Evolutionary conservation across 164 flowering plant genomes (phyloP).

Genomic region (Vitis riparia): DNA sequence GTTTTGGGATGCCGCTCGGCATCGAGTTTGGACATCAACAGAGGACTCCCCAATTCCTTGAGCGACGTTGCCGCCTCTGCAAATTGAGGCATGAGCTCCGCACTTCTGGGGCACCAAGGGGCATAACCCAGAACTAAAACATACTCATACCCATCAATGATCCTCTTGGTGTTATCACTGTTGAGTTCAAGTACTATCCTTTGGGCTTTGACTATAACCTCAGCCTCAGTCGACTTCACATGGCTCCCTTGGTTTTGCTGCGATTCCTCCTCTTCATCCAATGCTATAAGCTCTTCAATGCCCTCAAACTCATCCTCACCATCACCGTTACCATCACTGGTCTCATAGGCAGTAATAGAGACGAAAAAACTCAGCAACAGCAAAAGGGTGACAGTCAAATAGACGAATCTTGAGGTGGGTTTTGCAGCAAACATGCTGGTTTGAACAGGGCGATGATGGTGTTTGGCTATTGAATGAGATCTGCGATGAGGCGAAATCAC

Average conservation of each 20-base stretch:
- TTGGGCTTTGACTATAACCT: conserved; percentile 66
- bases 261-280: conserved; percentile 57
- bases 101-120: conserved; percentile 90
- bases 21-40: conserved; percentile 83
- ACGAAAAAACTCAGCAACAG: conserved; percentile 31
- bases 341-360: conserved; percentile 21
- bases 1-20: conserved; percentile 75
- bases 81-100: conserved; percentile 89
- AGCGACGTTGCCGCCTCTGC: conserved; percentile 79
- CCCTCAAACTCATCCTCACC: conserved; percentile 50
- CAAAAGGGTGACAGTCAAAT: conserved; percentile 32
- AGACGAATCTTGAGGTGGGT: conserved; percentile 44
- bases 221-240: conserved; percentile 51
- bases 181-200: conserved; percentile 72
- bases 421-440: conserved; percentile 27
- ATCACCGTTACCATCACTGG: conserved; percentile 25
- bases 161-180: conserved; percentile 49
- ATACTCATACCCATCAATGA: conserved; percentile 63
- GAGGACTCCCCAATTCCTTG: conserved; percentile 56
- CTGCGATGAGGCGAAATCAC: no score
- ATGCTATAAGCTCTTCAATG: conserved; percentile 63
- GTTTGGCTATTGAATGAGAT: neutral
- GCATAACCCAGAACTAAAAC: conserved; percentile 89
- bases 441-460: no score
- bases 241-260: conserved; percentile 2